A percentile compares a stretch with the other conserved stretches of the same genome.
Conservation (phyloP, 129 eudicot species). For the Artemisia argyi region DNA sequence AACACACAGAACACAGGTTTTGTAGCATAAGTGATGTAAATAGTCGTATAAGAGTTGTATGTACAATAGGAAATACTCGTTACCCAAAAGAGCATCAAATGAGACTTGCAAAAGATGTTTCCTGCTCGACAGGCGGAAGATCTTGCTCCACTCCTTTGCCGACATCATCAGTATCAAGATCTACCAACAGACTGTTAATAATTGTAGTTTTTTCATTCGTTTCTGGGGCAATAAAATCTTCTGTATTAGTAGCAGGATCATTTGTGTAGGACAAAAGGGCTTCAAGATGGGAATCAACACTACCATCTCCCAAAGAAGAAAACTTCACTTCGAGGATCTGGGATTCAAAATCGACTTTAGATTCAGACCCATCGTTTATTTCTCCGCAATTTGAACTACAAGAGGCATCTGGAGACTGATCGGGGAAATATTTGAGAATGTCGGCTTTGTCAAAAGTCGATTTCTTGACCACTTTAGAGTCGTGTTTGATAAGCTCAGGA, state of each 20-base stretch:
- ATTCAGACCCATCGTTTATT: not conserved
- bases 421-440: conserved; percentile 27
- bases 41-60: conserved; percentile 13
- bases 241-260: conserved; percentile 24
- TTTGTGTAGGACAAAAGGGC: conserved; percentile 42
- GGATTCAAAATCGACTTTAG: conserved; percentile 49
- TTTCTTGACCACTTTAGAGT: not conserved
- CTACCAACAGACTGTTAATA: conserved; percentile 35
- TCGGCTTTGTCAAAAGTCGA: conserved; percentile 27
- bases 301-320: conserved; percentile 22
- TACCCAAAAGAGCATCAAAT: conserved; percentile 28
- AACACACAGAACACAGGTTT: not conserved
- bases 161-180: conserved; percentile 32
- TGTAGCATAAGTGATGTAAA: conserved; percentile 9
- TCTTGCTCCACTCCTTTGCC: conserved; percentile 21
- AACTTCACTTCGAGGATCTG: conserved; percentile 77
- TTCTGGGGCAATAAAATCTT: conserved; percentile 7
- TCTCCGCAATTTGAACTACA: too few species aligned
- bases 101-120: conserved; percentile 44
- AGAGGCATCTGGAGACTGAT: conserved; percentile 19
- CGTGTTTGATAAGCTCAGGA: conserved; percentile 13
- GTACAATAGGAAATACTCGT: conserved; percentile 15
- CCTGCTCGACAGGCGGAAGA: conserved; percentile 24
- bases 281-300: conserved; percentile 41
- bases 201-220: conserved; percentile 10